Evolutionary conservation across 176 grass and related monocot genomes (phyloP).

Genomic region (Rhipidocladum racemiflorum): DNA sequence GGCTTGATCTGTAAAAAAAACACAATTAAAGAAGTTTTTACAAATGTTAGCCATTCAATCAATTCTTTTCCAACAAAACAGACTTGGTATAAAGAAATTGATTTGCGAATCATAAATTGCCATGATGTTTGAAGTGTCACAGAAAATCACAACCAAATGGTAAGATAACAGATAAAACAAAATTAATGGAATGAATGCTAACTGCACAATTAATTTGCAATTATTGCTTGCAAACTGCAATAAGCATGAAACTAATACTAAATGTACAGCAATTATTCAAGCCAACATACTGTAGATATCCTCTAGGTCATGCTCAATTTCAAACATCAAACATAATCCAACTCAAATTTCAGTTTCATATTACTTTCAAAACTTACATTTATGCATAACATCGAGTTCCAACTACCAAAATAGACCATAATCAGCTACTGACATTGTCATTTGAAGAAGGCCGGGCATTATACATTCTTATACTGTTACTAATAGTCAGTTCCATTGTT

Average conservation of each 20-base stretch:
- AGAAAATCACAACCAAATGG: background rate
- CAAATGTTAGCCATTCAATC: background rate
- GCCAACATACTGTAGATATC: background rate
- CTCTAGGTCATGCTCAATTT: background rate
- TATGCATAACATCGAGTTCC: no score
- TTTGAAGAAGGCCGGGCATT: background rate
- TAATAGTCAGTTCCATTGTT: background rate
- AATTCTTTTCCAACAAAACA: background rate
- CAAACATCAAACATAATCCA: no score
- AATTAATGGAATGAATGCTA: background rate
- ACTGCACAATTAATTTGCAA: background rate
- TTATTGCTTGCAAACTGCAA: background rate
- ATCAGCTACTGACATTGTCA: background rate
- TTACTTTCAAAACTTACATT: no score
- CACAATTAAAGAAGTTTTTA: background rate
- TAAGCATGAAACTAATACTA: background rate
- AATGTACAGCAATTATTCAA: background rate
- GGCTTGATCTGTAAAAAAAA: background rate
- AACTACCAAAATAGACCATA: no score
- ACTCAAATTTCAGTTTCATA: no score
- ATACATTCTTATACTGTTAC: background rate
- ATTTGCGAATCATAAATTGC: background rate
- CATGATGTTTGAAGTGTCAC: no score
- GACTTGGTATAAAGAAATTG: background rate
- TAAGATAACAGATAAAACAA: background rate